Evolutionary conservation across 2,329 filamentous ascomycete species (phyloP), one percentile per base, ranked within the genome.

Genomic region (Fusarium metavorans): DNA sequence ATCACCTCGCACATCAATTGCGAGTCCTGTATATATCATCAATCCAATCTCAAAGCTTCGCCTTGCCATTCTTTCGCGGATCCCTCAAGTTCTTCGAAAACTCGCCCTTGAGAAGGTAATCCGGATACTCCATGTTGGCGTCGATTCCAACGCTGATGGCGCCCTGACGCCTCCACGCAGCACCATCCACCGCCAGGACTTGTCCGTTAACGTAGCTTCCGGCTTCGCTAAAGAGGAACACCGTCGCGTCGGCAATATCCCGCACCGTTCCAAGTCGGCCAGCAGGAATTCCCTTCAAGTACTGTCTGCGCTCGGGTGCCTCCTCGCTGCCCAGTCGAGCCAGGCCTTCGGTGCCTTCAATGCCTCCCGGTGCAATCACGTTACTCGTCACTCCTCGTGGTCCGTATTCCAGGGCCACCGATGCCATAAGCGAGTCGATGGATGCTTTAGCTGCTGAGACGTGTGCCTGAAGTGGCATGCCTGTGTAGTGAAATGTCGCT

Each of bases 381-480:
- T 99, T 99, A 65, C 93, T 94, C 1, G 94, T 95, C 35, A 98
- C 85, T 16, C 97, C 97, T 50, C 90, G 89, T 0, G 97, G 97
- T 0, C 96, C 96, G 81, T 97, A 97, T 83, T 99, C 97, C 64
- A 99, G 90, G 2, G 95, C 92, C 0, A 97, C 90, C 6, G 91
- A 93, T 64, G 92, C 89, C 68, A 94, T 92, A 79, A 99, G 89
- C 2, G 95, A 92, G 83, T 99, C 96, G 13, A 99, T 91, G 18
- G 93, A 94, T 0, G 96, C 94, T 85, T 99, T 99, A 67, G 97
- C 96, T 2, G 95, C 95, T 3, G 92, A 88, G n/a, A 96, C 95
- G 83, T 98, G 96, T 2, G 93, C 90, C 83, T 98, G 97, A 76
- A 98, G 87, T 0, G 95, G 93, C 83, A 92, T 91, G 41, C 95